Conservation (phyloP, 2,329 filamentous ascomycete species). For the Cladophialophora bantiana region DNA sequence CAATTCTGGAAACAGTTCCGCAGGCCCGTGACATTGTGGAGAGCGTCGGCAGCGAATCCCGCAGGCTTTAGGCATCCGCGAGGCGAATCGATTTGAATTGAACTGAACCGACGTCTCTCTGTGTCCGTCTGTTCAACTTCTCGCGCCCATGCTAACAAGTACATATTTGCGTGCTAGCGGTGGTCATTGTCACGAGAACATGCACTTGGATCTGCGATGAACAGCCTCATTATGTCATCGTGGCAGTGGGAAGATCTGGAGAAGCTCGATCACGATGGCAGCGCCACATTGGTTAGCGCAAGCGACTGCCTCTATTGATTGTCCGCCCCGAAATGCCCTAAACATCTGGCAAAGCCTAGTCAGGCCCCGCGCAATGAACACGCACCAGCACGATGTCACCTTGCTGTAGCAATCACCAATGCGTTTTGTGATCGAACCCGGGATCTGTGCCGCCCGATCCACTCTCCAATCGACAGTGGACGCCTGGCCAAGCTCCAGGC, state of each 20-base stretch:
- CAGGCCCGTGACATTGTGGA: slow-evolving; percentile 3
- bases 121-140: slow-evolving; percentile 6
- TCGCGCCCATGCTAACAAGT: no score
- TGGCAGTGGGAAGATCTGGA: background rate
- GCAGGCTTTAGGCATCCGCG: slow-evolving; percentile 6
- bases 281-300: slow-evolving; percentile 20
- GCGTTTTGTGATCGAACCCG: slow-evolving; percentile 14
- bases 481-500: slow-evolving; percentile 21
- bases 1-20: slow-evolving; percentile 2
- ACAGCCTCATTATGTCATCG: slow-evolving; percentile 7
- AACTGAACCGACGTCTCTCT: slow-evolving; percentile 5
- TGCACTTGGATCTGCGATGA: slow-evolving; percentile 4
- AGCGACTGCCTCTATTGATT: slow-evolving; percentile 12
- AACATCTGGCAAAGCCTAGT: slow-evolving; percentile 17
- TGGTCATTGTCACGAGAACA: background rate
- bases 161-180: background rate
- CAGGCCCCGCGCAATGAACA: slow-evolving; percentile 15
- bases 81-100: slow-evolving; percentile 15
- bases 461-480: slow-evolving; percentile 19
- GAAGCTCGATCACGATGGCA: slow-evolving; percentile 9
- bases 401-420: slow-evolving; percentile 22
- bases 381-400: slow-evolving; percentile 31
- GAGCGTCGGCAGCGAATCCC: slow-evolving; percentile 11
- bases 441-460: slow-evolving; percentile 22
- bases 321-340: slow-evolving; percentile 20